Percentiles rank a stretch among this genome's conserved stretches.
Evolutionary conservation across 495 filamentous ascomycete species (phyloP).

Genomic region (Tetracladium setigerum): DNA sequence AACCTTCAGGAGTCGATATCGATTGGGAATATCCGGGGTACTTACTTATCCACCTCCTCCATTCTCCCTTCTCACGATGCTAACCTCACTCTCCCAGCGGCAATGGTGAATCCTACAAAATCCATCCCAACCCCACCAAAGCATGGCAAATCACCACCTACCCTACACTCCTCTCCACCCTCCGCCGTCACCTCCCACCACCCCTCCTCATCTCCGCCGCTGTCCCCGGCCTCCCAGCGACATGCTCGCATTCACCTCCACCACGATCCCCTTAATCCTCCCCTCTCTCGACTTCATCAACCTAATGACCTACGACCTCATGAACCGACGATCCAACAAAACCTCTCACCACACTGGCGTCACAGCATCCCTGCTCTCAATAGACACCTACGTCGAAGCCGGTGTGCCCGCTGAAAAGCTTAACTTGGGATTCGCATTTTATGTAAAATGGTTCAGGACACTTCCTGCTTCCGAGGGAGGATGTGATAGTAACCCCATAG

Average conservation of each 20-base stretch:
- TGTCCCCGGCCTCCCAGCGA: slow-evolving; percentile 59
- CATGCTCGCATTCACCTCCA: slow-evolving; percentile 65
- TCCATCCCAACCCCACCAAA: slow-evolving; percentile 53
- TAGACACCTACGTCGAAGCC: slow-evolving; percentile 52
- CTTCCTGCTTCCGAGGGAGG: slow-evolving; percentile 33
- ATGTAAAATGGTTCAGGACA: slow-evolving; percentile 65
- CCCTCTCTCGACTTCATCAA: slow-evolving; percentile 64
- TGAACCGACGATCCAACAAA: slow-evolving; percentile 64
- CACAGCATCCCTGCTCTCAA: slow-evolving; percentile 39
- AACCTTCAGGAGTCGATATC: slow-evolving; percentile 46
- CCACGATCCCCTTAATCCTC: slow-evolving; percentile 56
- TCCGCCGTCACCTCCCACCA: slow-evolving; percentile 52
- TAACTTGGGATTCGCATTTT: slow-evolving; percentile 71
- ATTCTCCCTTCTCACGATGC: background rate
- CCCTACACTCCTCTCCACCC: slow-evolving; percentile 50
- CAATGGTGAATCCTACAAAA: slow-evolving; percentile 70
- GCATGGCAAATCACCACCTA: slow-evolving; percentile 57
- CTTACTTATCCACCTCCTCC: slow-evolving; percentile 2
- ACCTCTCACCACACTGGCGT: slow-evolving; percentile 63
- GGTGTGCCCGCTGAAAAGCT: slow-evolving; percentile 49
- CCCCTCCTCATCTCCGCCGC: slow-evolving; percentile 61
- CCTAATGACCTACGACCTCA: slow-evolving; percentile 74
- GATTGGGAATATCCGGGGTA: slow-evolving; percentile 77
- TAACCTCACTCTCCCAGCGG: slow-evolving; percentile 34
- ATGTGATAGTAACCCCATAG: slow-evolving; percentile 41